Evolutionary conservation across 2,329 filamentous ascomycete species (phyloP).

Genomic region (Camptophora hylomeconis): DNA sequence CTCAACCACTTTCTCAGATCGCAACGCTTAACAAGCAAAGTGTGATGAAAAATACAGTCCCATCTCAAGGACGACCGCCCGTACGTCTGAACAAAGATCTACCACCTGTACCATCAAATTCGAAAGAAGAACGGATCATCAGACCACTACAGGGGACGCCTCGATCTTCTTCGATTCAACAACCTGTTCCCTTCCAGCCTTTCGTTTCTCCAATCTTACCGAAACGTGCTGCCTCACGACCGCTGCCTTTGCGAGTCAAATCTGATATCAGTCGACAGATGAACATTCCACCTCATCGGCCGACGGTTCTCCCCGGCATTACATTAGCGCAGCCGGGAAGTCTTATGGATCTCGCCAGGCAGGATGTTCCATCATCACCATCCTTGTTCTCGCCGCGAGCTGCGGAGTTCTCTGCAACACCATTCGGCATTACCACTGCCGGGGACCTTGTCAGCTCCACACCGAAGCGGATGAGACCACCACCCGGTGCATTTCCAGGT

Average conservation of each 20-base stretch:
- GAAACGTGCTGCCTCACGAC: constrained; percentile 12
- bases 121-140: constrained; percentile 6
- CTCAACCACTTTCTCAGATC: neutral
- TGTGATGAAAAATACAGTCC: too few species aligned
- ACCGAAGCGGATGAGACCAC: neutral
- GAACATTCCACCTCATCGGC: constrained; percentile 10
- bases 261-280: constrained; percentile 8
- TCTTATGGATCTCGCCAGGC: constrained; percentile 26
- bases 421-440: constrained; percentile 23
- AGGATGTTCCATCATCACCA: constrained; percentile 24
- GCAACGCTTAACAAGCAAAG: constrained; percentile 4
- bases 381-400: constrained; percentile 33
- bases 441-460: constrained; percentile 21
- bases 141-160: neutral
- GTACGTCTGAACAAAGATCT: constrained; percentile 12
- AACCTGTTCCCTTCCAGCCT: too few species aligned
- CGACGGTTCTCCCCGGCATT: constrained; percentile 12
- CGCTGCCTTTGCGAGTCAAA: constrained; percentile 17
- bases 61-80: too few species aligned
- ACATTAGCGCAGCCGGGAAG: constrained; percentile 17
- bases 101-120: constrained; percentile 16
- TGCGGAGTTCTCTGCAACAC: constrained; percentile 28
- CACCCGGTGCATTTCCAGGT: too few species aligned
- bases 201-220: too few species aligned
- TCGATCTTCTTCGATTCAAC: too few species aligned